These are phyloP conservation scores for Gillenia trifoliata DNA, from an alignment of 306 rosid genomes.

Conservation along the genomic window DNA sequence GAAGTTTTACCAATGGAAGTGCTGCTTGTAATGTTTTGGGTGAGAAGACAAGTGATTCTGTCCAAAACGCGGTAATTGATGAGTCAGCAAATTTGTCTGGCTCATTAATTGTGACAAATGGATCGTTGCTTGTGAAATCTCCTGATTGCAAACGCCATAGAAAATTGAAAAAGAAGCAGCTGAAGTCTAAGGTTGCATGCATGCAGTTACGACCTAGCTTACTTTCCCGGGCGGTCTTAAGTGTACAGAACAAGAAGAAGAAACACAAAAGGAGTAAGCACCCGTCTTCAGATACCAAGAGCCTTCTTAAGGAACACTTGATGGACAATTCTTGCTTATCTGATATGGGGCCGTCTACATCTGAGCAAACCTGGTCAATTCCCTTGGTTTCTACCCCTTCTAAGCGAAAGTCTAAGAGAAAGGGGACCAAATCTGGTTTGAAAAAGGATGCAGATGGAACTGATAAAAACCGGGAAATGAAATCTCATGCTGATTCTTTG, in stretches of 20 bases:
- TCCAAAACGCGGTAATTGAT: conserved; percentile 21
- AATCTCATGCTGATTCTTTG: conserved; percentile 21
- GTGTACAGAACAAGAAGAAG: conserved; percentile 46
- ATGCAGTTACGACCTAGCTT: conserved; percentile 41
- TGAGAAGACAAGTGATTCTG: conserved; percentile 24
- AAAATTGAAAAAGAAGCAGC: conserved; percentile 45
- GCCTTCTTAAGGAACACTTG: conserved; percentile 20
- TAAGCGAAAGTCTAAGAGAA: conserved; percentile 34
- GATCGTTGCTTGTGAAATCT: conserved; percentile 20
- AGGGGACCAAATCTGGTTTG: conserved; percentile 25
- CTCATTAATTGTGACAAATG: conserved; percentile 12
- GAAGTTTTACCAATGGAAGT: conserved; percentile 8
- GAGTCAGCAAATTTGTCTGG: conserved; percentile 26
- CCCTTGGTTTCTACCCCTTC: conserved; percentile 11
- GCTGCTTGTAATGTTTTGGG: conserved; percentile 24
- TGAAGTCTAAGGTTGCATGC: conserved; percentile 35
- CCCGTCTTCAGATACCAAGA: conserved; percentile 16
- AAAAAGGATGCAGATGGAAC: conserved; percentile 21
- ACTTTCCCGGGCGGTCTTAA: conserved; percentile 32
- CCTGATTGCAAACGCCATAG: conserved; percentile 30
- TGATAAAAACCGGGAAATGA: background rate
- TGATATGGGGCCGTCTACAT: conserved; percentile 54
- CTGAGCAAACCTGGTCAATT: conserved; percentile 27
- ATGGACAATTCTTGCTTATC: conserved; percentile 28
- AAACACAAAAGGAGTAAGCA: conserved; percentile 49